Base-by-base conservation (phyloP, 768 basidiomycete species). In the Kwoniella mangroviensis region DNA sequence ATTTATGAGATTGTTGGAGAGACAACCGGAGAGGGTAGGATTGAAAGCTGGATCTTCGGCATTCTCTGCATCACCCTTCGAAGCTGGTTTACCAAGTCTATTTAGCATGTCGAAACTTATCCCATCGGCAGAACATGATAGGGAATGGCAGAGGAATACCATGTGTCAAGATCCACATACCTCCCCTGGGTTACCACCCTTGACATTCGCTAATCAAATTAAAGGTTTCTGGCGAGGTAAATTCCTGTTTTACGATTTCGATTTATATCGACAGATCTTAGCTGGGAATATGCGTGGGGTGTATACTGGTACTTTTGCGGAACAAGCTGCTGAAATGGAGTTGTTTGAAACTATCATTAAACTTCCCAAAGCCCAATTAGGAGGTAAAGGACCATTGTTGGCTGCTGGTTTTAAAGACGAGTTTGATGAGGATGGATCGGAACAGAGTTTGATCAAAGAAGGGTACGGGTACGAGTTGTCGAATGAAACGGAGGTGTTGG, bases 171-270 rank as follows among this genome's bases (percentile, higher is more conserved):
- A 78, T 51, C 79, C 81, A 2, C 72, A 76, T 60, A 69, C 71
- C 6, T 79, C 79, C 7, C 73, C 74, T 11, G 81, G 81, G 13
- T 67, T 82, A 45, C 75, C 74, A 3, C 66, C 81, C 1, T 54
- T 77, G 17, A 61, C 75, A 13, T 81, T 76, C 58, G 65, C 70
- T 1, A 75, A 75, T 15, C 57, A 73, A 24, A 34, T 82, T 13
- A 58, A 76, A 60, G 81, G 81, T 2, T 70, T 70, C 53, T 82
- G 81, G 81, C 64, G 73, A 40, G 81, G 79, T 10, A 77, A 78
- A 56, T 79, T 76, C 67, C 65, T 82, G 42, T 81, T 78, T 42
- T 77, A 79, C 67, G 77, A 81, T 59, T 77, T 77, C 58, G 78
- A 78, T 15, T 70, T 74, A 21, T 82, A 82, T 53, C 74, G 74